These are phyloP conservation scores for Rhodamnia argentea DNA, from an alignment of 345 rosid genomes.

Conservation along the genomic window DNA sequence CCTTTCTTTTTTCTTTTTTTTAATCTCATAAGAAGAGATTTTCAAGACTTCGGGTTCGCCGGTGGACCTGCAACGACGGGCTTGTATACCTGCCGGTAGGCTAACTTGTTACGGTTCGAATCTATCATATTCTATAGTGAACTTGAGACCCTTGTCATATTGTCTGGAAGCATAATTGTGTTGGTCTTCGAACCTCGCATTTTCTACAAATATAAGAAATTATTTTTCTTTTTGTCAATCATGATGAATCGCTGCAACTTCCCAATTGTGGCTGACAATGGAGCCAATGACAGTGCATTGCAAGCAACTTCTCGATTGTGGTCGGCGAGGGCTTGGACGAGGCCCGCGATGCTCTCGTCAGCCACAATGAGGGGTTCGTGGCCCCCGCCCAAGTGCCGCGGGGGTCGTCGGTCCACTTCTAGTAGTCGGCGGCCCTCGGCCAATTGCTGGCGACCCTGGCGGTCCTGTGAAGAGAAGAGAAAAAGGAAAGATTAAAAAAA, in stretches of 20 bases:
- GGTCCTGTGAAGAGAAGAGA: no score
- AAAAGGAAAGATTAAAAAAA: no score
- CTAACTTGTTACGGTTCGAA: accelerated
- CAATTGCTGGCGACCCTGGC: no score
- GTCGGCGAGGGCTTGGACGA: no score
- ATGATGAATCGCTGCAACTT: accelerated
- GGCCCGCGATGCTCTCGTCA: no score
- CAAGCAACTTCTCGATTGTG: no score
- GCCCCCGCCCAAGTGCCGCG: no score
- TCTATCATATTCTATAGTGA: accelerated
- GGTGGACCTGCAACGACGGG: neutral
- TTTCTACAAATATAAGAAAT: neutral
- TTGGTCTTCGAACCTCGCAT: neutral
- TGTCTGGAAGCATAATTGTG: accelerated
- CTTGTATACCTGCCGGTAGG: neutral
- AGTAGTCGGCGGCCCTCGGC: no score
- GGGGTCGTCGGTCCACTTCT: no score
- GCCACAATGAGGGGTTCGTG: no score
- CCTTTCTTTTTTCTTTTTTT: neutral
- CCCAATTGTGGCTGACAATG: neutral
- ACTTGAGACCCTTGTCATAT: neutral
- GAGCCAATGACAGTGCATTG: neutral
- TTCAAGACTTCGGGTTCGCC: neutral
- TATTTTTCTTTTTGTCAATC: neutral
- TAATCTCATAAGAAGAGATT: neutral